A percentile compares a stretch with the other conserved stretches of the same genome.
Evolutionary conservation across 2,329 filamentous ascomycete species (phyloP).

Genomic region (Septoria linicola): DNA sequence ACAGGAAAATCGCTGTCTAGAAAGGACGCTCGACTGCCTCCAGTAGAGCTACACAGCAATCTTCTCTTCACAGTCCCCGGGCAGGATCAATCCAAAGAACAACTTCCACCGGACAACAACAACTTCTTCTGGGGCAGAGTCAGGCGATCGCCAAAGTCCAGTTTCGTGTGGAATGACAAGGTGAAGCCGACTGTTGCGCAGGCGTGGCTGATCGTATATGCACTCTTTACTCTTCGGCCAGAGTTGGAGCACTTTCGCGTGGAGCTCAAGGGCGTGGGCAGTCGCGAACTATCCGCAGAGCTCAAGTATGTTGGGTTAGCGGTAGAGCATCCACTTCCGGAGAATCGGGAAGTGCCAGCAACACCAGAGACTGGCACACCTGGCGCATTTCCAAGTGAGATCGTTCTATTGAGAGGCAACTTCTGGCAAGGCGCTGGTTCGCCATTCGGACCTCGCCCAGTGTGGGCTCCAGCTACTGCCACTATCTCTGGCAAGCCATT

Average conservation of each 20-base stretch:
- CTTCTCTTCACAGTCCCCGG: slow-evolving; percentile 34
- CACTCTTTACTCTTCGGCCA: slow-evolving; percentile 46
- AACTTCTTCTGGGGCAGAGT: slow-evolving; percentile 47
- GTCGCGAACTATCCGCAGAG: slow-evolving; percentile 42
- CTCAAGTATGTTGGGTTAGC: slow-evolving; percentile 47
- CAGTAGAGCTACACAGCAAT: slow-evolving; percentile 42
- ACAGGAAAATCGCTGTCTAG: slow-evolving; percentile 11
- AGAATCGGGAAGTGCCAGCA: slow-evolving; percentile 11
- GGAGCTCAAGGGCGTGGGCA: slow-evolving; percentile 41
- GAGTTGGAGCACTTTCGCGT: slow-evolving; percentile 48
- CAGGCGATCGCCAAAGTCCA: slow-evolving; percentile 45
- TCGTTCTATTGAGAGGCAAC: slow-evolving; percentile 53
- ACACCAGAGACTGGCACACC: slow-evolving; percentile 34
- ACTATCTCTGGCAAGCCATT: slow-evolving; percentile 23
- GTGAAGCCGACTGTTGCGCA: slow-evolving; percentile 45
- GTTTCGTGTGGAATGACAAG: slow-evolving; percentile 43
- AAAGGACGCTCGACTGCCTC: slow-evolving; percentile 13
- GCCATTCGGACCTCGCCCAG: slow-evolving; percentile 45
- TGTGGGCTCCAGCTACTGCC: slow-evolving; percentile 32
- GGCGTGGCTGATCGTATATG: slow-evolving; percentile 50
- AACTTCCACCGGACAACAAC: slow-evolving; percentile 32
- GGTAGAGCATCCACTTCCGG: slow-evolving; percentile 43
- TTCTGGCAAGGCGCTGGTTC: slow-evolving; percentile 49
- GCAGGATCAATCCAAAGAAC: slow-evolving; percentile 24
- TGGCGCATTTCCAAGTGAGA: slow-evolving; percentile 35